phyloP scores from a whole-genome alignment of 345 rosid species.

The Xanthoceras sorbifolium region DNA sequence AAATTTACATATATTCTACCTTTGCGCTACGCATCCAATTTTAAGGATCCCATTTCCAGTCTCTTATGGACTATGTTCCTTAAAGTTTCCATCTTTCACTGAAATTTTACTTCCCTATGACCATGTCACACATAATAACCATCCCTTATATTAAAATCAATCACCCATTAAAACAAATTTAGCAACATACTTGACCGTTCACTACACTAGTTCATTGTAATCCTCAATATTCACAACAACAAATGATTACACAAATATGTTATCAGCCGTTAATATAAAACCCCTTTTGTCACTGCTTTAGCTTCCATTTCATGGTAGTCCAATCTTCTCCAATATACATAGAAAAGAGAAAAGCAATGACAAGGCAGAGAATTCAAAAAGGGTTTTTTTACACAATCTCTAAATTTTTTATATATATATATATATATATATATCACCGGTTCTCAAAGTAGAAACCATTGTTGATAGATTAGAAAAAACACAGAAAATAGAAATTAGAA shows the following conservation, averaged over 20 bases:
- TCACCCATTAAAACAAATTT: background rate
- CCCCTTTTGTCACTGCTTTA: background rate
- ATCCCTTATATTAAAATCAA: background rate
- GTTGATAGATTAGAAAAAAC: background rate
- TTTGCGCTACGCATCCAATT: background rate
- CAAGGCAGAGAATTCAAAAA: background rate
- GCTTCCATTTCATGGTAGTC: too few species aligned
- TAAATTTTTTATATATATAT: too few species aligned
- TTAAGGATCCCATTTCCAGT: background rate
- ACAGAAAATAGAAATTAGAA: background rate
- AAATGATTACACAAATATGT: background rate
- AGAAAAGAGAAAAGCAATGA: background rate
- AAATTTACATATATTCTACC: background rate
- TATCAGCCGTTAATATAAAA: background rate
- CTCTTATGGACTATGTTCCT: background rate
- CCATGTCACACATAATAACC: background rate
- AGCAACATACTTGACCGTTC: background rate
- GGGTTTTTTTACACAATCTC: background rate
- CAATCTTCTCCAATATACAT: too few species aligned
- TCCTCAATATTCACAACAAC: background rate
- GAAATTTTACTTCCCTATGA: background rate
- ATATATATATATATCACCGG: too few species aligned
- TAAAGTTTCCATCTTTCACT: background rate
- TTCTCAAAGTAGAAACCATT: too few species aligned
- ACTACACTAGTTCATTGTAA: background rate